Evolutionary conservation across 2,329 filamentous ascomycete genomes (phyloP), one percentile per base, ranked within the genome.

Genomic region (Amphichorda felina): DNA sequence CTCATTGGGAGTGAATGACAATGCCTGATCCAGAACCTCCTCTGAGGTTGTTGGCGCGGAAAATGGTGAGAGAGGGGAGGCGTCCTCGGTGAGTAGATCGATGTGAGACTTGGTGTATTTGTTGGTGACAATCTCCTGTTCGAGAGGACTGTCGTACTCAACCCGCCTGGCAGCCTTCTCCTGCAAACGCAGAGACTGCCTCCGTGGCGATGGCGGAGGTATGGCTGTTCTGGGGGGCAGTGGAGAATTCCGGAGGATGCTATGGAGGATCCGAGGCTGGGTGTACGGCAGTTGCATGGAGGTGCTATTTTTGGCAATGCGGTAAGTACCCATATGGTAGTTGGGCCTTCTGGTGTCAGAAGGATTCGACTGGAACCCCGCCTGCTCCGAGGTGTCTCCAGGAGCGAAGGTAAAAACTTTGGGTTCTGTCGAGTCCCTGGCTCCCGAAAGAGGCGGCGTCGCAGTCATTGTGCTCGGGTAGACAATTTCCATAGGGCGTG

Each of bases 171-270:
- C 61, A 1, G 67, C 66, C 43, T 66, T 69, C 44, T 74, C 70
- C 30, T 68, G 63, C 13, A 75, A 53, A 10, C 71, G 67, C 19
- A 63, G 55, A 2, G 73, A 75, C 40, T 70, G 64, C 26, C 71
- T 61, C 38, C 64, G 61, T 2, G 71, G 67, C 1, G 72, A 75
- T 5, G 60, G 54, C 2, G 71, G 69, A 8, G 68, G 66, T 22
- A 59, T 57, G 3, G 68, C 61, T 15, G 56, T 68, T 3, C 60
- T 53, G 1, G 71, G 68, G 15, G 73, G 72, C 6, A 79, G 60
- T 14, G 75, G 75, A 4, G 75, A 80, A 59, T 80, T 80, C 36
- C 75, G 70, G 16, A 80, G 64, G 45, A 80, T 80, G 53, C 73
- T 78, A 50, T 71, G 75, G 8, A 79, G 64, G 29, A 63, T 60